phyloP scores from a whole-genome alignment of 2,329 filamentous ascomycete genomes.

The Kalaharituber pfeilii region DNA sequence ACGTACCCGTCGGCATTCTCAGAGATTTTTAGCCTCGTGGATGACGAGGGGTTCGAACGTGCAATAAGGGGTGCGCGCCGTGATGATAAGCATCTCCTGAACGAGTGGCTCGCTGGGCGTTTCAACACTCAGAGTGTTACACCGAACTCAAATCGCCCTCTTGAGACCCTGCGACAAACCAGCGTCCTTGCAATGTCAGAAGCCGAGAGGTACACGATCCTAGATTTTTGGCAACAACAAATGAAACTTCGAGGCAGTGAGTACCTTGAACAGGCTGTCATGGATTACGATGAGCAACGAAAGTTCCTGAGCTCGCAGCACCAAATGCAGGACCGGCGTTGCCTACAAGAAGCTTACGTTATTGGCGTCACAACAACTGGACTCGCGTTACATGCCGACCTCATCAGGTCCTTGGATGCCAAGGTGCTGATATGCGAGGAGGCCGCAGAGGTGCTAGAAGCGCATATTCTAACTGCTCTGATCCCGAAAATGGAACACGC shows the following conservation, averaged over 20 bases:
- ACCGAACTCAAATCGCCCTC: too few species aligned
- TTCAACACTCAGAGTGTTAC: too few species aligned
- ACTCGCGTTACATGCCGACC: conserved; percentile 35
- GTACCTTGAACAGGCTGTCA: too few species aligned
- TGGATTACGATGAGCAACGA: too few species aligned
- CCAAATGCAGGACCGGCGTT: conserved; percentile 28
- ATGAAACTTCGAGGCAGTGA: too few species aligned
- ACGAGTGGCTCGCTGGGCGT: neutral
- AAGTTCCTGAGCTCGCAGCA: too few species aligned
- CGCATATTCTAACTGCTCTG: conserved; percentile 42
- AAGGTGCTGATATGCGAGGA: conserved; percentile 51
- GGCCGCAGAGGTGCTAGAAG: conserved; percentile 50
- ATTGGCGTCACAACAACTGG: conserved; percentile 45
- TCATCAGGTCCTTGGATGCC: conserved; percentile 33
- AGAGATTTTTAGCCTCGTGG: neutral
- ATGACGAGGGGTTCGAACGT: neutral
- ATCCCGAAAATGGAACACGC: conserved; percentile 43
- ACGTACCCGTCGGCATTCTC: neutral
- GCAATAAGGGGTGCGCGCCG: neutral
- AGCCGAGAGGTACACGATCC: too few species aligned
- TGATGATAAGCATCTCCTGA: neutral
- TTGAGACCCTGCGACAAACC: too few species aligned
- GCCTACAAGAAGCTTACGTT: conserved; percentile 29
- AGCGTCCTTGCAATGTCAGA: too few species aligned
- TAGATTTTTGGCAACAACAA: too few species aligned